Evolutionary conservation across 2,329 filamentous ascomycete genomes (phyloP).

Genomic region (Fusarium fujikuroi): DNA sequence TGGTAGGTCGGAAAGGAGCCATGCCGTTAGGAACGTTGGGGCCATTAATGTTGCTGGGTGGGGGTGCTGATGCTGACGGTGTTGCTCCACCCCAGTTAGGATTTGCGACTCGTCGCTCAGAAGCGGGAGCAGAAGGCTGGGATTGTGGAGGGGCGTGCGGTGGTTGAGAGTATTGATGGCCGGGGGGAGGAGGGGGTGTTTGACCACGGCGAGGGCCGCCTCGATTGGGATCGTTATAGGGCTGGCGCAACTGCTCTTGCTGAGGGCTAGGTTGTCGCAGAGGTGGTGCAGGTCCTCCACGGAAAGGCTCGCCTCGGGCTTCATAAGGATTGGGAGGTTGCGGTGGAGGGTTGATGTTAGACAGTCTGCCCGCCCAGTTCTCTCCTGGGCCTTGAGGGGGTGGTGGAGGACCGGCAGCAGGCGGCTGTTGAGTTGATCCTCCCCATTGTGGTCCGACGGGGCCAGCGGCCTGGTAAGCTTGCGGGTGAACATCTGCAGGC

Average conservation of each 20-base stretch:
- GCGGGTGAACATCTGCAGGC: constrained; percentile 94
- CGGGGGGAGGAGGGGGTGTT: constrained; percentile 53
- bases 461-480: constrained; percentile 87
- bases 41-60: constrained; percentile 52
- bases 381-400: constrained; percentile 68
- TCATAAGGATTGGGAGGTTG: constrained; percentile 87
- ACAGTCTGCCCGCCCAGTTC: constrained; percentile 72
- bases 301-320: constrained; percentile 72
- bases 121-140: constrained; percentile 60
- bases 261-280: constrained; percentile 81
- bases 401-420: constrained; percentile 67
- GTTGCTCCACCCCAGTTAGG: constrained; percentile 68
- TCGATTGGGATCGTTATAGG: constrained; percentile 65
- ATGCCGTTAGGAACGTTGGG: constrained; percentile 60
- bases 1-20: constrained; percentile 76
- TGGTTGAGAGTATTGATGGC: constrained; percentile 61
- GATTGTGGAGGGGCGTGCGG: constrained; percentile 60
- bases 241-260: constrained; percentile 68
- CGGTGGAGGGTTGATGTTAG: constrained; percentile 80
- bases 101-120: constrained; percentile 67
- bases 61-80: constrained; percentile 54
- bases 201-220: constrained; percentile 59
- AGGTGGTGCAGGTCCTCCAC: constrained; percentile 73
- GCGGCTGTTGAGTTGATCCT: constrained; percentile 71
- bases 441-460: constrained; percentile 92